Evolutionary conservation across 2,329 filamentous ascomycete species (phyloP), one percentile per base, ranked within the genome.

Genomic region (Remersonia thermophila): DNA sequence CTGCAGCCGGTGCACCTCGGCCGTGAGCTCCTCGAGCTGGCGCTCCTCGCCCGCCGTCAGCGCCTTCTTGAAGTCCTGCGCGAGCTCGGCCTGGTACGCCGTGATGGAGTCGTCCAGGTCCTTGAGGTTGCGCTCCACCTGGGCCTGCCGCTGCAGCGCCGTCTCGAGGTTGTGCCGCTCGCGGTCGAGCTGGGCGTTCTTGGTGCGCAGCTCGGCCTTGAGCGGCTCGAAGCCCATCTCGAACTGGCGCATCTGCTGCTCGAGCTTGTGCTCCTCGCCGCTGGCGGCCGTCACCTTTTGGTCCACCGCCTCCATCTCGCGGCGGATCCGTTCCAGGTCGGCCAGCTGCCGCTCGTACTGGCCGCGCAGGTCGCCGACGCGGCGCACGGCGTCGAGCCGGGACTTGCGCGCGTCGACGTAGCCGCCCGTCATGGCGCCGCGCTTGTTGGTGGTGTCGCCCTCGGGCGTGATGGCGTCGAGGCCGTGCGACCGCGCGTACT

Each of bases 381-480:
- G 69, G 41, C 80, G 79, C 20, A 94, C 80, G 18, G 82, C 85
- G 50, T 89, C 80, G n/a, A 96, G 68, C 15, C 89, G 80, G 1
- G 89, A 96, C 47, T 79, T 80, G 25, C 82, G 74, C 9, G 82
- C 75, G 53, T 98, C 91, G 44, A 94, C 81, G 54, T 81, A 98
- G 50, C 91, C 91, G 66, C 91, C 91, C 33, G 86, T 95, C 65
- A 98, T 76, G 11, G 87, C 89, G 59, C 91, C 91, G 49, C 89
- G 82, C 62, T 93, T 94, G 61, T 95, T 93, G 1, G 86, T 87
- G 23, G 84, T 84, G 58, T 96, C 89, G 57, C 91, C 91, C 39
- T 96, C 87, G 3, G 84, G 82, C 0, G 91, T 98, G 47, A 98
- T 94, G 25, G 85, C 87, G 50, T 86, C 86, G 16, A 96, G 78